phyloP scores from a whole-genome alignment of 2,329 filamentous ascomycete species.

The Mollisia scopiformis region DNA sequence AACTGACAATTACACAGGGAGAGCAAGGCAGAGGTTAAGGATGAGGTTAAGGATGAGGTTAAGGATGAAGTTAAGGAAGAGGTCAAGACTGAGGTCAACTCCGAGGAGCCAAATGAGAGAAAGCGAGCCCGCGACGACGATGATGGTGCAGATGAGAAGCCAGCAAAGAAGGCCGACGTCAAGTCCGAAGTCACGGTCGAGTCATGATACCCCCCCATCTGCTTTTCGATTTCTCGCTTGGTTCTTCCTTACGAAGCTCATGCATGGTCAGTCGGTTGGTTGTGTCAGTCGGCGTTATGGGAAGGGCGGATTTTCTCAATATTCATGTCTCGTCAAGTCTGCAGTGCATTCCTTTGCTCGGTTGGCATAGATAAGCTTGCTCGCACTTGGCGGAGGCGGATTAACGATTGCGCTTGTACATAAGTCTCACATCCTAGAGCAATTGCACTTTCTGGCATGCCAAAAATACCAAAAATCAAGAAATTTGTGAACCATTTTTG shows the following conservation, averaged over 20 bases:
- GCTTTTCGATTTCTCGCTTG: conserved; percentile 8
- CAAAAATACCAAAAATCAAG: background rate
- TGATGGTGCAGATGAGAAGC: conserved; percentile 13
- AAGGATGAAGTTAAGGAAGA: background rate
- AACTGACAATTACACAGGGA: conserved; percentile 20
- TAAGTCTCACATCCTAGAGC: background rate
- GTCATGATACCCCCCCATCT: conserved; percentile 30
- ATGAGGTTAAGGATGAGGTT: background rate
- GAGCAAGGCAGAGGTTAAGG: conserved; percentile 27
- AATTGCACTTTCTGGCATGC: background rate
- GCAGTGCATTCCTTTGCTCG: background rate
- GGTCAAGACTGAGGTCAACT: background rate
- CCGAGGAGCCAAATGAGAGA: conserved; percentile 17
- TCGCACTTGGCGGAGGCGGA: background rate
- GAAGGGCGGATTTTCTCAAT: background rate
- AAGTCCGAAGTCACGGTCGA: conserved; percentile 29
- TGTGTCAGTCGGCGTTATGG: conserved; percentile 24
- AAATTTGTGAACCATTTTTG: background rate
- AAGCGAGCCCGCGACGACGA: conserved; percentile 26
- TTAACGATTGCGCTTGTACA: background rate
- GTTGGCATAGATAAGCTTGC: background rate
- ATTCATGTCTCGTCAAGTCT: background rate
- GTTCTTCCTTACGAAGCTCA: conserved; percentile 6
- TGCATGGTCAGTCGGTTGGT: conserved; percentile 4
- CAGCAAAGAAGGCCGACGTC: conserved; percentile 15